These are phyloP conservation scores for Botrytis hyacinthi DNA, from an alignment of 2,329 filamentous ascomycete species.

Conservation along the genomic window DNA sequence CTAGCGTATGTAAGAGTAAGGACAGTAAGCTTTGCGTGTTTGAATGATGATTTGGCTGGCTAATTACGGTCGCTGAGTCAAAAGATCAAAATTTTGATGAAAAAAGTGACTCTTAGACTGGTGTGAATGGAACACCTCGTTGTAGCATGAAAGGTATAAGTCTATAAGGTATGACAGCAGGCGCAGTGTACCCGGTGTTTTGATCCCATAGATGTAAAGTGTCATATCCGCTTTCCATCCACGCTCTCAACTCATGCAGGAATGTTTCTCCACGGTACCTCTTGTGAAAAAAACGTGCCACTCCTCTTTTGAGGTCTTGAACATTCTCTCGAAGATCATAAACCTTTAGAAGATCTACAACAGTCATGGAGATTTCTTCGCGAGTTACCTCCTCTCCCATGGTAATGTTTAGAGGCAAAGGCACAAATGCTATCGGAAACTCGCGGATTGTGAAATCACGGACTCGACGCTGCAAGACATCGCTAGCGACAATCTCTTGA, in stretches of 20 bases:
- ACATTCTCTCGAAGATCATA: background rate
- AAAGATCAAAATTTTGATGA: background rate
- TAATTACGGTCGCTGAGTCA: background rate
- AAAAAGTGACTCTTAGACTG: background rate
- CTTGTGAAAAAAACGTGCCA: background rate
- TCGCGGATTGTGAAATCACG: background rate
- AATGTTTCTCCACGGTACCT: background rate
- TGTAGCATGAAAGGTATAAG: background rate
- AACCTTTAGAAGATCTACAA: background rate
- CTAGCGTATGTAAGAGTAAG: background rate
- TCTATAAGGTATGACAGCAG: too few species aligned
- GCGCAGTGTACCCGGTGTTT: background rate
- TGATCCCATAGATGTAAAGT: background rate
- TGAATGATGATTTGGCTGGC: background rate
- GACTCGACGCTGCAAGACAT: background rate
- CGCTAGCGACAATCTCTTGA: background rate
- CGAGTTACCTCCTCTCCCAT: background rate
- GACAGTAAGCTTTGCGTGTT: background rate
- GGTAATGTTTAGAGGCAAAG: background rate
- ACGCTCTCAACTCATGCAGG: background rate
- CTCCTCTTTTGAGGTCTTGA: background rate
- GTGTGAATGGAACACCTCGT: background rate
- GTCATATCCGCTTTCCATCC: constrained; percentile 2
- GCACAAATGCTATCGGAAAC: background rate
- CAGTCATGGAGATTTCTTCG: background rate